Percentiles rank a stretch among this genome's conserved stretches.
Evolutionary conservation across 2,329 filamentous ascomycete species (phyloP).

Genomic region (Talaromyces verruculosus): DNA sequence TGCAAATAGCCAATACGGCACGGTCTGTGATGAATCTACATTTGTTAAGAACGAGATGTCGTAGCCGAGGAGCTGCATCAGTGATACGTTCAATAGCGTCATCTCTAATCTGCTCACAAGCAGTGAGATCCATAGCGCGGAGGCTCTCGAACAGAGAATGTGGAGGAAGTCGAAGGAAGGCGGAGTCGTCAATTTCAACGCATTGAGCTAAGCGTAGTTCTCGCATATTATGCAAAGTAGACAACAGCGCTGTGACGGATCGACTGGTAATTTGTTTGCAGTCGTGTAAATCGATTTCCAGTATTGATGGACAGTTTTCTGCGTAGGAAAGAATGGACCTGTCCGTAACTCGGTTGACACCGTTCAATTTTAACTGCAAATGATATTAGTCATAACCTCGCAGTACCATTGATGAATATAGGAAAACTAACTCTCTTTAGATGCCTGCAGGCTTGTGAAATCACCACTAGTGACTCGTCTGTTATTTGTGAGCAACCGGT

Average conservation of each 20-base stretch:
- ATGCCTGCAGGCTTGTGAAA: constrained; percentile 79
- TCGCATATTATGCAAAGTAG: constrained; percentile 76
- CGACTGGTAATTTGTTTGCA: constrained; percentile 78
- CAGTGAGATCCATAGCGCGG: constrained; percentile 89
- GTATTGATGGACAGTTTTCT: constrained; percentile 81
- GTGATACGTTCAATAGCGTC: constrained; percentile 87
- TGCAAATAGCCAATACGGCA: constrained; percentile 82
- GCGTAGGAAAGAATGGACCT: constrained; percentile 81
- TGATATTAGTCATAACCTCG: constrained; percentile 7
- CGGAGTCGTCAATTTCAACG: constrained; percentile 78
- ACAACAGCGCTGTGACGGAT: constrained; percentile 77
- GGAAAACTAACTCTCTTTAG: constrained; percentile 71
- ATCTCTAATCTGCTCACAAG: constrained; percentile 80
- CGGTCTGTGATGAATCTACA: constrained; percentile 89
- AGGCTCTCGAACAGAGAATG: constrained; percentile 77
- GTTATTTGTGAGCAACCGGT: constrained; percentile 81
- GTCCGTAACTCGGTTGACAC: constrained; percentile 82
- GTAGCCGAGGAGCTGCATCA: constrained; percentile 76
- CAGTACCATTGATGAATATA: constrained; percentile 18
- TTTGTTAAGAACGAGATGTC: constrained; percentile 92
- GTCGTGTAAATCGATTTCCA: constrained; percentile 93
- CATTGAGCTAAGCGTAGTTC: constrained; percentile 87
- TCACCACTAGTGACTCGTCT: constrained; percentile 76
- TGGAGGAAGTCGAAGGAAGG: constrained; percentile 75
- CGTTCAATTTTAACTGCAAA: constrained; percentile 83